phyloP scores from a whole-genome alignment of 805 yeast species.

The Nakazawaea siamensis region DNA sequence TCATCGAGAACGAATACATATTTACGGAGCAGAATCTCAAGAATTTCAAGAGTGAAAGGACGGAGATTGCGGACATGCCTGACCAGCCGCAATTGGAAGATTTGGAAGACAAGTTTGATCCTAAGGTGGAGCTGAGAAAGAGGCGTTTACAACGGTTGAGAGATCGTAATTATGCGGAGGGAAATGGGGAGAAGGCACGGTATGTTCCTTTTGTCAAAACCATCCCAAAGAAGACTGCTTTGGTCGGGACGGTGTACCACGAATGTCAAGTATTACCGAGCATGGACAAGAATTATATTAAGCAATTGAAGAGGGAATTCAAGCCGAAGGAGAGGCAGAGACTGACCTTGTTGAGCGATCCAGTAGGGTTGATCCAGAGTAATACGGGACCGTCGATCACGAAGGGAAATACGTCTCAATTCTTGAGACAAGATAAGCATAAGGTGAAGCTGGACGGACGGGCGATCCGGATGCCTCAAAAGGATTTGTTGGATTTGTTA shows the following conservation, averaged over 20 bases:
- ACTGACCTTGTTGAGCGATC: conserved; percentile 65
- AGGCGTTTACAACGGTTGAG: conserved; percentile 8
- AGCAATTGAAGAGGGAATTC: conserved; percentile 47
- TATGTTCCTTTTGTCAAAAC: conserved; percentile 79
- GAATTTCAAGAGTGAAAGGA: conserved; percentile 41
- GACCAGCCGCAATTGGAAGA: conserved; percentile 40
- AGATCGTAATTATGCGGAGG: conserved; percentile 1
- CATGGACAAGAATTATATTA: conserved; percentile 50
- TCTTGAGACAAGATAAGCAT: conserved; percentile 49
- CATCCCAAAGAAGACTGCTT: conserved; percentile 78
- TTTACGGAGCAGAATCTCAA: conserved; percentile 80
- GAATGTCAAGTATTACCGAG: conserved; percentile 88
- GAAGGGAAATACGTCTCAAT: conserved; percentile 57
- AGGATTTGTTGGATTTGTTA: conserved; percentile 79
- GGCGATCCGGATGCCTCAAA: conserved; percentile 90
- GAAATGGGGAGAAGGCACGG: conserved; percentile 18
- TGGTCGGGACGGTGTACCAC: conserved; percentile 83
- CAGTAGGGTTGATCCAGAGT: conserved; percentile 83
- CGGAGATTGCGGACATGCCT: conserved; percentile 45
- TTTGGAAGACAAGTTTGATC: conserved; percentile 21
- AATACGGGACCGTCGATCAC: conserved; percentile 79
- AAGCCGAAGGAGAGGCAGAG: conserved; percentile 52
- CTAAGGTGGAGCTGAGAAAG: conserved; percentile 11
- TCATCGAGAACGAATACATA: conserved; percentile 78
- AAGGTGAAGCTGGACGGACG: conserved; percentile 57